Base-by-base conservation (phyloP, 305 asterid genomes). In the Plantago rigida region DNA sequence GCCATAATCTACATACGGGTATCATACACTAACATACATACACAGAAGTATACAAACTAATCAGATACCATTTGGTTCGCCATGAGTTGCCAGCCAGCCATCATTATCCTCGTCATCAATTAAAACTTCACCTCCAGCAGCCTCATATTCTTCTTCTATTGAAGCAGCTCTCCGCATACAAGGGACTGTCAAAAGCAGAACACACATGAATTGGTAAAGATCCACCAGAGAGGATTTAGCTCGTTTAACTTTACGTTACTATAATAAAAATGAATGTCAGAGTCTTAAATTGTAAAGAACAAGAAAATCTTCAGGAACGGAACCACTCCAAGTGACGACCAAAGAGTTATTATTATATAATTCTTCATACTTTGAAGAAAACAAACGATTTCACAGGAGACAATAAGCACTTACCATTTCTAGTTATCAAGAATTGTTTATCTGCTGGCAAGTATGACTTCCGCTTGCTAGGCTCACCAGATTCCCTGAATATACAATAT, bases 1-100 rank as follows among this genome's bases (percentile, higher is more conserved):
- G 8, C n/a, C 11, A 11, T 58, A 17, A 17, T 29, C 60, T 31
- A 56, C 13, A 34, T 31, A 26, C 41, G n/a, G n/a, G 29, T 1
- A 31, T 1, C 9, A 19, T 3, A 48, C n/a, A 56, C 26, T 22
- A 22, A 22, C 39, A 31, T 31, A 31, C 39, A 31, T 2, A 31
- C 28, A 49, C 34, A 10, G 24, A 3, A 34, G 53, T 48, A 62
- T 48, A 62, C 22, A 49, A 39, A 51, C 8, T 10, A 24, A 50
- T 13, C 24, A 68, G 13, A 67, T 52, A 91, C 98, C 94, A 71
- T 74, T 88, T 56, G 98, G 98, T 67, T 74, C 79, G 56, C 96
- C 98, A 64, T 92, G 98, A 64, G 98, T 92, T 63, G 98, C 95
- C 69, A 92, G 76, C 96, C 95, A 92, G 61, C 98, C 98, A 73